These are phyloP conservation scores for Cyberlindnera misumaiensis DNA, from an alignment of 805 yeast species.

Conservation along the genomic window DNA sequence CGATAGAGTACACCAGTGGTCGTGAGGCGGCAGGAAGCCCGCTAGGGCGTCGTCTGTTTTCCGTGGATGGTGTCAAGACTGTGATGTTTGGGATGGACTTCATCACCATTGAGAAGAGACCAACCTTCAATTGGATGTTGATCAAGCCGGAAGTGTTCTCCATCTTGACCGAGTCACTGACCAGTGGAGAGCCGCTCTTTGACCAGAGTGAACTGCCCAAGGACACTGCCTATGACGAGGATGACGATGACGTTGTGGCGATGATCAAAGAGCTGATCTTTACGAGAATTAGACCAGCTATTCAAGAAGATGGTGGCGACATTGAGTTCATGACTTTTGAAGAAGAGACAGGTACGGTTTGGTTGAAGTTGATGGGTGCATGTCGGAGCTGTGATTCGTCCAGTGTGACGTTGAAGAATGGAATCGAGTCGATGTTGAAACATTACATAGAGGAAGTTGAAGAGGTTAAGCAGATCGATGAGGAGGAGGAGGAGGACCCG, in stretches of 20 bases:
- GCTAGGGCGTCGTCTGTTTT: constrained; percentile 65
- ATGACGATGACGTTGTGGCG: constrained; percentile 58
- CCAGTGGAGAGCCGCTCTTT: constrained; percentile 46
- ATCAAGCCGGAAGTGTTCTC: constrained; percentile 60
- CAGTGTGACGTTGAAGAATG: constrained; percentile 58
- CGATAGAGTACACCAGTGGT: constrained; percentile 67
- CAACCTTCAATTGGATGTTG: constrained; percentile 44
- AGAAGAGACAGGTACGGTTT: constrained; percentile 51
- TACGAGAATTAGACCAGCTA: constrained; percentile 66
- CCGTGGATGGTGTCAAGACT: constrained; percentile 68
- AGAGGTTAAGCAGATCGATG: constrained; percentile 46
- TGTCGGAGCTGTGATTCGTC: constrained; percentile 68
- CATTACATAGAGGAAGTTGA: constrained; percentile 64
- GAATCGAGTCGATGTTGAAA: constrained; percentile 65
- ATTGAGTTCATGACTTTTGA: constrained; percentile 60
- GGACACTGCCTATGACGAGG: constrained; percentile 44
- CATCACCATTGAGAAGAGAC: constrained; percentile 67
- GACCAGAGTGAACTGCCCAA: constrained; percentile 23
- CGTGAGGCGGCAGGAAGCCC: constrained; percentile 75
- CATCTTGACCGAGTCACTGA: constrained; percentile 23
- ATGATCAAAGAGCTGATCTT: constrained; percentile 66
- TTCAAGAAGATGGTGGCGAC: constrained; percentile 74
- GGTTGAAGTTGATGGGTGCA: constrained; percentile 57
- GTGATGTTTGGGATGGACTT: constrained; percentile 81
- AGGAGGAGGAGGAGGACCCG: constrained; percentile 24